These are phyloP conservation scores for Mimosa bimucronata DNA, from an alignment of 306 rosid genomes.

Conservation along the genomic window DNA sequence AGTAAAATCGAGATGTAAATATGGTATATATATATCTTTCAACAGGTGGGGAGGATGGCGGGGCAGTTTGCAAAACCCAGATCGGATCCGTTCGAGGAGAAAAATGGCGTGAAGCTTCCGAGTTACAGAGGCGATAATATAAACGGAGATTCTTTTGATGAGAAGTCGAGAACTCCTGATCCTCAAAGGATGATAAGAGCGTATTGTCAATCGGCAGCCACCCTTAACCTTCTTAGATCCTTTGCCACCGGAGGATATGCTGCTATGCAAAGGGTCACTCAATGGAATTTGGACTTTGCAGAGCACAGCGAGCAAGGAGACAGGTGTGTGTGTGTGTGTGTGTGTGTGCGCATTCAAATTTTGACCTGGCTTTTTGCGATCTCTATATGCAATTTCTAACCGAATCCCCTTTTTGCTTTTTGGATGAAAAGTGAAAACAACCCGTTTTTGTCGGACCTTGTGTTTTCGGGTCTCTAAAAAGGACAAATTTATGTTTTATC, in stretches of 20 bases:
- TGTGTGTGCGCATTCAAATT: neutral
- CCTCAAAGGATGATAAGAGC: conserved; percentile 96
- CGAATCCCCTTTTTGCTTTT: conserved; percentile 6
- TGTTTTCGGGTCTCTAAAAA: neutral
- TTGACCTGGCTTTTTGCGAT: neutral
- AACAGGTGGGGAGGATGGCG: conserved; percentile 97
- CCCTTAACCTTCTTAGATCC: conserved; percentile 86
- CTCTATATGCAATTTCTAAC: too few species aligned
- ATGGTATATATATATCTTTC: conserved; percentile 19
- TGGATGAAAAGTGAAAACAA: neutral
- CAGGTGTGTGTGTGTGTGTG: conserved; percentile 48
- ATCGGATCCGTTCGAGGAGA: conserved; percentile 91
- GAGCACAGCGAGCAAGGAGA: conserved; percentile 95
- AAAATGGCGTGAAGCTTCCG: conserved; percentile 87
- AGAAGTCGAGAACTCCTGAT: conserved; percentile 85
- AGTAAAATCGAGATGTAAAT: too few species aligned
- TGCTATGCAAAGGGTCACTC: conserved; percentile 97
- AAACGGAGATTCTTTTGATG: conserved; percentile 88
- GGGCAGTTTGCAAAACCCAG: conserved; percentile 99
- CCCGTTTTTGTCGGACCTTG: neutral
- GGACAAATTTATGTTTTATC: conserved; percentile 11
- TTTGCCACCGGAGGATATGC: conserved; percentile 99
- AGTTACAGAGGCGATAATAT: conserved; percentile 98
- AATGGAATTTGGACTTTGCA: conserved; percentile 97
- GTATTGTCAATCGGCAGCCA: conserved; percentile 94